Evolutionary conservation across 2,329 filamentous ascomycete species (phyloP), one percentile per base, ranked within the genome.

Genomic region (Aspergillus sp.): DNA sequence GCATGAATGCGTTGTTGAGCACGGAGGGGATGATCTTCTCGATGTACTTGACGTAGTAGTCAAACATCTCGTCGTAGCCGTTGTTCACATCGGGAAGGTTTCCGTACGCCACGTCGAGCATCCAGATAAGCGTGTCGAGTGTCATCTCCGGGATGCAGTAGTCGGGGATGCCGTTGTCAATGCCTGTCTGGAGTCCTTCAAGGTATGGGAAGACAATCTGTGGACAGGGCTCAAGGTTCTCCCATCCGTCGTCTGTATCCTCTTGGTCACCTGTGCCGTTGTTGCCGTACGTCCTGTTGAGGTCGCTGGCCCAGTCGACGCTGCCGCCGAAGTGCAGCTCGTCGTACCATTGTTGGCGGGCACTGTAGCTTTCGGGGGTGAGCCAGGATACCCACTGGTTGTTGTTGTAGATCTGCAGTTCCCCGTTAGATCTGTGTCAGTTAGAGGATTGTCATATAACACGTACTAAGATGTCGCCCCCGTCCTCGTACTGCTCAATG

Each of bases 301-400:
- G 55, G 33, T 77, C 75, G 4, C 72, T 59, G 6, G 74, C 74
- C 75, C 73, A 77, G 57, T 77, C 73, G 4, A 64, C 63, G 5
- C 58, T 70, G 9, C 74, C 74, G n/a, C 60, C 68, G 58, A 75
- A 71, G 57, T 71, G 70, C 44, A 68, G 62, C 0, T 46, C 19
- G 8, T 66, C 58, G 43, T 65, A 68, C n/a, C 47, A 54, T 4
- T 55, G 57, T 1, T 44, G 53, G 2, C 73, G 67, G 3, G 21
- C 37, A 2, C 46, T 35, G 27, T 73, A 70, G 23, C 56, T 68
- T 1, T 59, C 52, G 6, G 63, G 61, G 14, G 66, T 63, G 56
- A 70, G 65, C 41, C 72, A 76, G 11, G 70, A 64, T 1, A 73
- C 74, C 52, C 68, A 69, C 17, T 72, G 58, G 14, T 19, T 44